Conservation (phyloP, 805 yeast species). For the Ogataea minuta region DNA sequence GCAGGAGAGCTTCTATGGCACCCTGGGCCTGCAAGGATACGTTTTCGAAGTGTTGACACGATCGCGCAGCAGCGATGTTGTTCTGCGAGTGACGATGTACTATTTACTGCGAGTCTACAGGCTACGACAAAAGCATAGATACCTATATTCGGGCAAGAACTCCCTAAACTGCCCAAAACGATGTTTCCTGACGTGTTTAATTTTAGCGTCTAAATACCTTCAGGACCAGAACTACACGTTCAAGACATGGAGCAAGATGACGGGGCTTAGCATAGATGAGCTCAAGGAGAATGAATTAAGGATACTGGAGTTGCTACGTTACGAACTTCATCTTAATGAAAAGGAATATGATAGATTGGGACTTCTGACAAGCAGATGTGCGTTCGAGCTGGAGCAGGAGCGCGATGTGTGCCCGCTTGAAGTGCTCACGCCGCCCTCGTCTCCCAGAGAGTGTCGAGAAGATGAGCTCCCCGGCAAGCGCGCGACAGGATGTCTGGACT, state of each 20-base stretch:
- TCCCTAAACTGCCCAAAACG: constrained; percentile 55
- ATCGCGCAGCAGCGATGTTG: constrained; percentile 58
- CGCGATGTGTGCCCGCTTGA: background rate
- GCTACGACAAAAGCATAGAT: background rate
- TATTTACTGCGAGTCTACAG: constrained; percentile 46
- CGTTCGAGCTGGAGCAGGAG: background rate
- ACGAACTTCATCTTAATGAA: constrained; percentile 52
- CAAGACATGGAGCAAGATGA: constrained; percentile 70
- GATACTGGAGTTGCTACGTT: constrained; percentile 53
- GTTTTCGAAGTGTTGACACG: constrained; percentile 44
- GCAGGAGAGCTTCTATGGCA: constrained; percentile 6
- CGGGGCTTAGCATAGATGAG: constrained; percentile 56
- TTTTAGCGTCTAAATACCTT: constrained; percentile 68
- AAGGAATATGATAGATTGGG: constrained; percentile 41
- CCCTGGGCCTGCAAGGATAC: constrained; percentile 22
- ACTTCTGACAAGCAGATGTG: constrained; percentile 6
- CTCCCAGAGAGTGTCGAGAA: constrained; percentile 11
- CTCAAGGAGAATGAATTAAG: constrained; percentile 49
- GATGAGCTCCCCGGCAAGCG: constrained; percentile 6
- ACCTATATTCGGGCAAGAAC: constrained; percentile 2
- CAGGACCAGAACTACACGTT: constrained; percentile 72
- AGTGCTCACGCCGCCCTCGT: constrained; percentile 7
- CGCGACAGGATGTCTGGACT: constrained; percentile 9
- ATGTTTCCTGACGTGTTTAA: constrained; percentile 63
- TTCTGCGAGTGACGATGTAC: constrained; percentile 65